Evolutionary conservation across 257 asterid species (phyloP), one percentile per base, ranked within the genome.

Genomic region (Euphrasia confusa): DNA sequence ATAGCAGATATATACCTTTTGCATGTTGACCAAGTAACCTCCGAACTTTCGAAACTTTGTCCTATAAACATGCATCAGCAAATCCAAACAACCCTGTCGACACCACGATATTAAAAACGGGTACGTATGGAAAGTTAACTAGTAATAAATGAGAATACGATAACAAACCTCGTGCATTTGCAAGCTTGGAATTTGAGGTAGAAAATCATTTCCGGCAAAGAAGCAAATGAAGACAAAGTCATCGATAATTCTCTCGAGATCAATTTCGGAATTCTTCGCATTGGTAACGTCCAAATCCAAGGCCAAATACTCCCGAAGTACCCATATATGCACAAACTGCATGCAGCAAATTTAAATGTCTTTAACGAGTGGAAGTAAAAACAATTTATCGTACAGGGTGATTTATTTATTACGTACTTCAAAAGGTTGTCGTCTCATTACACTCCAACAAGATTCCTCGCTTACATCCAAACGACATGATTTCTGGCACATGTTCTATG

Each of bases 191-290:
- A 84, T 75, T 7, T 77, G 89, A 0, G 92, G 95, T 1, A 86
- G 77, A 55, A 84, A 86, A 63, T 86, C 95, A 40, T 86, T 86
- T n/a, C 95, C 95, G 0, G 76, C 70, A 37, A 84, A 81, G 77
- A 80, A 84, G 73, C 87, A 86, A 1, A 86, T 71, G 37, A 84
- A 86, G 54, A 86, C 61, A 64, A 84, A 84, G 60, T 86, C 92
- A 53, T 86, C 92, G 0, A 86, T 50, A 0, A 72, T 37, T 17
- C 89, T 72, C 58, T 86, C 94, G 12, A 74, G 39, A 61, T 80
- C 88, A 17, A 13, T 28, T 52, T 44, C 73, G n/a, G 65, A 56
- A 7, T 78, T 70, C 37, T 81, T 73, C 1, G 77, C 70, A 10
- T 60, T 26, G 2, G 39, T 21, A 49, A 82, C 63, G 32, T 68